Conservation (phyloP, 1,284 basidiomycete species). For the Meripilus lineatus region DNA sequence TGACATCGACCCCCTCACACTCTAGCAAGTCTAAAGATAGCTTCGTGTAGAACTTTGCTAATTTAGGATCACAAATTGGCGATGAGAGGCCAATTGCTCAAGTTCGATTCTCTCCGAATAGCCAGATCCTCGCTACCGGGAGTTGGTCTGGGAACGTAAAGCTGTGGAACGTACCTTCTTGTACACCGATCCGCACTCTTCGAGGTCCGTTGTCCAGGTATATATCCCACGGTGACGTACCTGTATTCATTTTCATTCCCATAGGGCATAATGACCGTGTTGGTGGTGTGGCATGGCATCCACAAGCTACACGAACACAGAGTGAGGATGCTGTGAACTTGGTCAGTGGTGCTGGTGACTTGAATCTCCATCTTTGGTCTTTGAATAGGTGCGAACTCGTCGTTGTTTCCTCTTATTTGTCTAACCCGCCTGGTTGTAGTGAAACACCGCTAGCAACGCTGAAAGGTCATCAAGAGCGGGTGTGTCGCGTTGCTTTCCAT, state of each 20-base stretch:
- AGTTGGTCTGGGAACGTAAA: conserved; percentile 96
- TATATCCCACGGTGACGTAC: not conserved
- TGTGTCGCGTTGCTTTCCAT: conserved; percentile 94
- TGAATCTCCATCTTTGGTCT: conserved; percentile 86
- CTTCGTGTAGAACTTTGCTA: conserved; percentile 75
- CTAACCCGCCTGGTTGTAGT: conserved; percentile 36
- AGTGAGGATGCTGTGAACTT: conserved; percentile 73
- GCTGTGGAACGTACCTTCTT: conserved; percentile 91
- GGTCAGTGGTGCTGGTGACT: conserved; percentile 89
- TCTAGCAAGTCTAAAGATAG: no score
- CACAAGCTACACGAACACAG: conserved; percentile 83
- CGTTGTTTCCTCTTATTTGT: not conserved
- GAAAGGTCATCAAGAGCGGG: conserved; percentile 86
- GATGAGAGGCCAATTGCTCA: conserved; percentile 93
- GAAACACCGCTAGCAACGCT: conserved; percentile 78
- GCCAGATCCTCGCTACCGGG: conserved; percentile 82
- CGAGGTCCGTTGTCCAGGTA: conserved; percentile 46
- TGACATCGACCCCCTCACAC: not conserved
- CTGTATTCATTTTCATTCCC: conserved; percentile 1
- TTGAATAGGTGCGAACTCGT: conserved; percentile 58
- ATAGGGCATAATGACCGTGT: conserved; percentile 87
- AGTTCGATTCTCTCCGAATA: conserved; percentile 93
- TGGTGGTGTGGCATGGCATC: conserved; percentile 98
- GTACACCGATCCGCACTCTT: conserved; percentile 70
- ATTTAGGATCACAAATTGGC: conserved; percentile 95